These are phyloP conservation scores for Podochytrium sp. DNA, from an alignment of 192 early-diverging fungal genomes.

Conservation along the genomic window DNA sequence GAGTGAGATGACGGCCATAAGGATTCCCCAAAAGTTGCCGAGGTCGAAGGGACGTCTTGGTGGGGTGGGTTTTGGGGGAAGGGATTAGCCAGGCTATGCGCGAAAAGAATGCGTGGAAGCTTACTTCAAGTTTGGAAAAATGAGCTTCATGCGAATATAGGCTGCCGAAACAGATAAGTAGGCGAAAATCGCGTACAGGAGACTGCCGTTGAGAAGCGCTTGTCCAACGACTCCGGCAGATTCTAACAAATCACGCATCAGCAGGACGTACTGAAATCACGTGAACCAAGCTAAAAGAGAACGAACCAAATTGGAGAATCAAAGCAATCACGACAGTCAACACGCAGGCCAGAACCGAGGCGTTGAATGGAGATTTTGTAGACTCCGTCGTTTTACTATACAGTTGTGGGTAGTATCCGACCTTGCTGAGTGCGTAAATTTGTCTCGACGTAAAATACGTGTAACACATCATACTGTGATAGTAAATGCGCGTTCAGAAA, in stretches of 20 bases:
- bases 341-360: background rate
- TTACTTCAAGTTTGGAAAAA: background rate
- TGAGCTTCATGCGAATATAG: background rate
- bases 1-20: background rate
- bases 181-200: background rate
- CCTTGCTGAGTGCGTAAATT: background rate
- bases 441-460: background rate
- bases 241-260: too few species aligned
- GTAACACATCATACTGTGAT: background rate
- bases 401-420: background rate
- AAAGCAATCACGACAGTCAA: background rate
- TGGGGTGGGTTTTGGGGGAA: too few species aligned
- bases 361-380: background rate
- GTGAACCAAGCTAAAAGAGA: too few species aligned
- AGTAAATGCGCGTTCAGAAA: background rate
- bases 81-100: too few species aligned
- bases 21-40: background rate
- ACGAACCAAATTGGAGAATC: background rate
- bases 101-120: background rate
- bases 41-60: background rate
- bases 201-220: background rate
- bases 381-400: background rate
- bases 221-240: background rate
- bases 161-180: background rate
- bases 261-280: too few species aligned